These are phyloP conservation scores for Lathyrus aphaca DNA, from an alignment of 306 rosid genomes.

Conservation along the genomic window DNA sequence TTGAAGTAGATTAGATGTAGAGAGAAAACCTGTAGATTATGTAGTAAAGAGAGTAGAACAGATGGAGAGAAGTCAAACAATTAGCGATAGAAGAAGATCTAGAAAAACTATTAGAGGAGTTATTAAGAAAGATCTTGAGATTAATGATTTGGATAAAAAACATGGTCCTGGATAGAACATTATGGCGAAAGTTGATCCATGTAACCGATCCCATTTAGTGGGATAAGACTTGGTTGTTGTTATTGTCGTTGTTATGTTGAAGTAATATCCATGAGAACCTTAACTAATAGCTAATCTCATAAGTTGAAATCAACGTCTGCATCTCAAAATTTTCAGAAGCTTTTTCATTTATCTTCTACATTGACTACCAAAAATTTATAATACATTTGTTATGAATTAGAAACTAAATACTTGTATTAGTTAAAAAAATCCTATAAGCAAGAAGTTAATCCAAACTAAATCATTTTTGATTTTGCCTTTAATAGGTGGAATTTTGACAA, in stretches of 20 bases:
- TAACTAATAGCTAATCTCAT: background rate
- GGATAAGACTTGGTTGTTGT: too few species aligned
- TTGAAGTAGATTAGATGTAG: background rate
- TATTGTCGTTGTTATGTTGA: too few species aligned
- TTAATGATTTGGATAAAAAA: too few species aligned
- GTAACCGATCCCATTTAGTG: too few species aligned
- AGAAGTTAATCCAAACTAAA: conserved; percentile 1
- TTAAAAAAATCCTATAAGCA: background rate
- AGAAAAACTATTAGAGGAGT: too few species aligned
- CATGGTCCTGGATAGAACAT: too few species aligned
- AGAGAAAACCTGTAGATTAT: too few species aligned
- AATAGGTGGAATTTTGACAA: conserved; percentile 86
- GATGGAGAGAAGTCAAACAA: too few species aligned
- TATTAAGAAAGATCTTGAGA: too few species aligned
- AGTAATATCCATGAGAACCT: background rate
- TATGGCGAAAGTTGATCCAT: too few species aligned
- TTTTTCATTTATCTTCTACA: background rate
- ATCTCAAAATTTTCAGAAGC: background rate
- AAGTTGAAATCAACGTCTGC: background rate
- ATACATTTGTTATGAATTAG: background rate
- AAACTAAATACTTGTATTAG: conserved; percentile 3
- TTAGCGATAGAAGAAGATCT: too few species aligned
- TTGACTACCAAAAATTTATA: background rate
- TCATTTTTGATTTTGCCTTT: conserved; percentile 34
- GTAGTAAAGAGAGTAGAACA: too few species aligned